Evolutionary conservation across 768 basidiomycete genomes (phyloP), one percentile per base, ranked within the genome.

Genomic region (Exidia glandulosa): DNA sequence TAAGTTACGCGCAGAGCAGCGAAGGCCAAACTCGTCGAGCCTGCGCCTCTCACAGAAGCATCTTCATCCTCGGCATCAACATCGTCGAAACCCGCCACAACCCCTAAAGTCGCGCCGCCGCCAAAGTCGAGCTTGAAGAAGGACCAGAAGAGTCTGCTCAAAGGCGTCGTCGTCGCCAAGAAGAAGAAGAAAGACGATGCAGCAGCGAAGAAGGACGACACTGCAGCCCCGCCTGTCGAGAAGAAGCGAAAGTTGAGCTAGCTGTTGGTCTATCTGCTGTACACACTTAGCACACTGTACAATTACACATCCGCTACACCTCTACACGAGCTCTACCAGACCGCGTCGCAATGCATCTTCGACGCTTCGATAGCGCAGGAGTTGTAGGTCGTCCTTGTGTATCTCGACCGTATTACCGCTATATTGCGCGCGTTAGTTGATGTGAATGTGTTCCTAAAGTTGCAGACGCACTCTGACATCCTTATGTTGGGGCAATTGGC

Each of bases 121-220:
- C 62, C 61, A 19, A 64, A 57, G 45, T 27, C 65, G 3, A 65
- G 74, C n/a, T 62, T 69, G 2, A 87, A 81, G 72, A 91, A 86
- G 68, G 83, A 86, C 37, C 65, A 68, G 33, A 90, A 88, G 71
- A 81, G 80, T 63, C 69, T 79, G 2, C 74, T 92, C 47, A 92
- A 90, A 66, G 90, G 90, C 23, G 86, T 90, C 7, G 74, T 92
- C 16, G 82, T 89, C 56, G n/a, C n/a, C n/a, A 90, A 85, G 71
- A 90, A 82, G 69, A 54, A 54, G 30, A 29, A 27, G 25, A 27
- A 6, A 54, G 50, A 6, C 25, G 25, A 27, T 23, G 30, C 25
- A 9, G 25, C 25, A 27, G 10, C 50, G 25, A 54, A 54, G 25
- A 27, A 14, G 19, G 50, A 54, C 50, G 25, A 48, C 25, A 23